Conservation (phyloP, 768 basidiomycete species). For the Cystofilobasidium macerans region DNA sequence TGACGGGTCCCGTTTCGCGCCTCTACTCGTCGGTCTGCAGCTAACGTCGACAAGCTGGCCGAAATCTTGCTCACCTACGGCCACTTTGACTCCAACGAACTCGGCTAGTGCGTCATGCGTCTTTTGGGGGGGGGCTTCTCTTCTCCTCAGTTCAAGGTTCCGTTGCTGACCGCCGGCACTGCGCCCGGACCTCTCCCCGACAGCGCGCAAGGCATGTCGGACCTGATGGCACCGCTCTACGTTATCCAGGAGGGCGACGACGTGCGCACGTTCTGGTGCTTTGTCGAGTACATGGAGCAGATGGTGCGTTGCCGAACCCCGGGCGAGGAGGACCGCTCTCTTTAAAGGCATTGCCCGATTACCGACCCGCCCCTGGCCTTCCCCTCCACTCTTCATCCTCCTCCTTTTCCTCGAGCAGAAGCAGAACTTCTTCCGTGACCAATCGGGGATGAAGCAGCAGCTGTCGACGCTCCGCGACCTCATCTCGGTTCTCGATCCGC, state of each 20-base stretch:
- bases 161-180: too few relatives aligned
- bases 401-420: conserved; percentile 46
- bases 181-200: too few relatives aligned
- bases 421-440: conserved; percentile 88
- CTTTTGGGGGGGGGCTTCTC: too few relatives aligned
- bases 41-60: conserved; percentile 75
- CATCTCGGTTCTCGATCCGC: conserved; percentile 87
- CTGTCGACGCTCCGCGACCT: conserved; percentile 78
- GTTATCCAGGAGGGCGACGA: conserved; percentile 82
- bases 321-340: too few relatives aligned
- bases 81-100: conserved; percentile 65
- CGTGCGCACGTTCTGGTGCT: conserved; percentile 89
- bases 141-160: too few relatives aligned
- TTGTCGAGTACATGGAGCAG: conserved; percentile 84
- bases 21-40: conserved; percentile 6
- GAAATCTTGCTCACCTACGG: conserved; percentile 82
- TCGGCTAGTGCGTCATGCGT: too few relatives aligned
- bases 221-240: conserved; percentile 85
- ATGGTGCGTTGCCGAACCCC: conserved; percentile 52
- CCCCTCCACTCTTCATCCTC: not conserved
- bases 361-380: too few relatives aligned
- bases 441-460: conserved; percentile 96
- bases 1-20: not conserved
- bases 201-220: conserved; percentile 98
- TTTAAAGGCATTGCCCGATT: too few relatives aligned